Conservation (phyloP, 2,329 filamentous ascomycete genomes). For the Epicoccum sorghinum region DNA sequence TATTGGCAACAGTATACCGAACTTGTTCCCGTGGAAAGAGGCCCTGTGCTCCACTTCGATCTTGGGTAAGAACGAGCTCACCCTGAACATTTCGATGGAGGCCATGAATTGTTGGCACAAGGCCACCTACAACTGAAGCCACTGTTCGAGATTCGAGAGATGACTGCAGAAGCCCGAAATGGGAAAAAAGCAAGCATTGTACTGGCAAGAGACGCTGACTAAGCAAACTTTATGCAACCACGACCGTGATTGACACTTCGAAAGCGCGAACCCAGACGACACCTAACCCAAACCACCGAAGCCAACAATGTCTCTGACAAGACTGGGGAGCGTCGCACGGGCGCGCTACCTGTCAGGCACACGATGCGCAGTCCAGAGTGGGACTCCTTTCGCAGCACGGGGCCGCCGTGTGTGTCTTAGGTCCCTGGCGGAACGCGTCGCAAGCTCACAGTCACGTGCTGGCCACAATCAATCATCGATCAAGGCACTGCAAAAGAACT, state of each 20-base stretch:
- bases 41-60: no score
- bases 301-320: constrained; percentile 8
- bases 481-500: not conserved
- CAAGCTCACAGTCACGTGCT: constrained; percentile 12
- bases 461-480: not conserved
- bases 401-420: not conserved
- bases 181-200: no score
- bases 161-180: no score
- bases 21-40: no score
- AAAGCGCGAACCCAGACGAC: not conserved
- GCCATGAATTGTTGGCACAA: no score
- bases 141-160: not conserved
- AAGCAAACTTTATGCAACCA: constrained; percentile 2
- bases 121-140: not conserved
- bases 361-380: not conserved
- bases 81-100: no score
- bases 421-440: constrained; percentile 8
- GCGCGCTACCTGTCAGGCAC: not conserved
- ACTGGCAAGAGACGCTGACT: not conserved
- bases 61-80: no score
- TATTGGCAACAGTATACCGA: no score
- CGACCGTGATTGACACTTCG: constrained; percentile 6
- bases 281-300: not conserved
- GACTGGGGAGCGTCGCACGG: not conserved
- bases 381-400: not conserved